These are phyloP conservation scores for Cladophialophora exuberans DNA, from an alignment of 2,329 filamentous ascomycete species.

Conservation along the genomic window DNA sequence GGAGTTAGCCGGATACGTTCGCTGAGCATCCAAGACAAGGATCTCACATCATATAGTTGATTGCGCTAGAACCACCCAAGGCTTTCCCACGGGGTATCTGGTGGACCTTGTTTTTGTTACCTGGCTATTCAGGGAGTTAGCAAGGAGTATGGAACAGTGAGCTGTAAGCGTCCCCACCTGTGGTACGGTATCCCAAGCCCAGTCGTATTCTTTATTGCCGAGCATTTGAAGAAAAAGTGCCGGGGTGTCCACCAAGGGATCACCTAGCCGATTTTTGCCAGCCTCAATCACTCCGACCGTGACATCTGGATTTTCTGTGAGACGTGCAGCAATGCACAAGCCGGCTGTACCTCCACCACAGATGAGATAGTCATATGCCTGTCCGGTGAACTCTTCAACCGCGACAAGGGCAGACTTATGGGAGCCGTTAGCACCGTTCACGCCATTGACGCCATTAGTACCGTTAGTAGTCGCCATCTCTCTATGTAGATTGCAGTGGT, in stretches of 20 bases:
- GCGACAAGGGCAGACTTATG: slow-evolving; percentile 22
- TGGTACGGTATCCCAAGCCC: slow-evolving; percentile 38
- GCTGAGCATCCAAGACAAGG: too few relatives aligned
- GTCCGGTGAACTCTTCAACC: slow-evolving; percentile 27
- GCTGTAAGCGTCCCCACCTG: slow-evolving; percentile 32
- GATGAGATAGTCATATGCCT: slow-evolving; percentile 42
- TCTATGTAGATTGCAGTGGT: too few relatives aligned
- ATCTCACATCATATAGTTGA: slow-evolving; percentile 38
- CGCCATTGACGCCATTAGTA: slow-evolving; percentile 21
- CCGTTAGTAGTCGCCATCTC: too few relatives aligned
- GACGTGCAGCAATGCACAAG: slow-evolving; percentile 53
- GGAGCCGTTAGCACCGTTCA: slow-evolving; percentile 20
- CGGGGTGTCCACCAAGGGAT: slow-evolving; percentile 35
- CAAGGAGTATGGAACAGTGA: slow-evolving; percentile 11
- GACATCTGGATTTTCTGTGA: slow-evolving; percentile 49
- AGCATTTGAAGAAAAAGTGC: slow-evolving; percentile 33
- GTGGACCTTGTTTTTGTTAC: slow-evolving; percentile 31
- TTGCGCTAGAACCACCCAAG: slow-evolving; percentile 39
- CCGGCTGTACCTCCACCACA: slow-evolving; percentile 61
- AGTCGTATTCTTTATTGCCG: slow-evolving; percentile 41
- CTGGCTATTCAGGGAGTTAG: slow-evolving; percentile 7
- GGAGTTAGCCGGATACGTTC: background rate
- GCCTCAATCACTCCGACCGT: slow-evolving; percentile 53
- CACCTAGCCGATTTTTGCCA: slow-evolving; percentile 39
- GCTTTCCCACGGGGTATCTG: slow-evolving; percentile 37